These are phyloP conservation scores for Sambucus nigra DNA, from an alignment of 129 eudicot species.

Conservation along the genomic window DNA sequence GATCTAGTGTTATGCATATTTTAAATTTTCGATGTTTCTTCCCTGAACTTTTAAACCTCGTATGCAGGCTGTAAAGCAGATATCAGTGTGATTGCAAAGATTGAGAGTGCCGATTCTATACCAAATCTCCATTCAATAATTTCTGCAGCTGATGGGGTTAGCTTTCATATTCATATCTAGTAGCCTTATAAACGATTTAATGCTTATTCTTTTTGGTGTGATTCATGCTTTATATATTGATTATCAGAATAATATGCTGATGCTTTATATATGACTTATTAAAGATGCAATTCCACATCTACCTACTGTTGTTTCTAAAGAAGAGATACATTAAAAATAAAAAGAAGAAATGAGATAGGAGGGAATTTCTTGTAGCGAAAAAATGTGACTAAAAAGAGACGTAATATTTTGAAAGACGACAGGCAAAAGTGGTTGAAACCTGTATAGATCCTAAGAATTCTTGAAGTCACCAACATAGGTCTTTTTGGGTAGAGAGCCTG, in stretches of 20 bases:
- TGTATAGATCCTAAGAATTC: neutral
- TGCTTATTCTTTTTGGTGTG: neutral
- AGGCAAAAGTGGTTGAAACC: no score
- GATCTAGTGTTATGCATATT: neutral
- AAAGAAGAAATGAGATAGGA: neutral
- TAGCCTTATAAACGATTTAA: neutral
- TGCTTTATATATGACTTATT: neutral
- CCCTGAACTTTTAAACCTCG: conserved; percentile 1
- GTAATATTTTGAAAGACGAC: no score
- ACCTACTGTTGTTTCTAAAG: neutral
- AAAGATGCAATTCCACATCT: neutral
- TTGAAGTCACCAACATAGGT: no score
- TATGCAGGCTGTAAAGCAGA: conserved; percentile 77
- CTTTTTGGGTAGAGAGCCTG: neutral
- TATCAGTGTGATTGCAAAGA: conserved; percentile 78
- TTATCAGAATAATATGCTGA: neutral
- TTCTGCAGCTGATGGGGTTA: conserved; percentile 95
- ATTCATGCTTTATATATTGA: neutral
- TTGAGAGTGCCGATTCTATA: conserved; percentile 96
- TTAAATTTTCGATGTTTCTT: no score
- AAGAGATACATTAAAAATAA: neutral
- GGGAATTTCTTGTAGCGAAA: no score
- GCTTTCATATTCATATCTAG: conserved; percentile 3
- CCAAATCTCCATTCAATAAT: conserved; percentile 83
- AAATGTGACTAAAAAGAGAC: no score